A percentile compares a stretch with the other conserved stretches of the same genome.
These are phyloP conservation scores for Cyberlindnera meyerae DNA, from an alignment of 805 yeast genomes.

Conservation along the genomic window DNA sequence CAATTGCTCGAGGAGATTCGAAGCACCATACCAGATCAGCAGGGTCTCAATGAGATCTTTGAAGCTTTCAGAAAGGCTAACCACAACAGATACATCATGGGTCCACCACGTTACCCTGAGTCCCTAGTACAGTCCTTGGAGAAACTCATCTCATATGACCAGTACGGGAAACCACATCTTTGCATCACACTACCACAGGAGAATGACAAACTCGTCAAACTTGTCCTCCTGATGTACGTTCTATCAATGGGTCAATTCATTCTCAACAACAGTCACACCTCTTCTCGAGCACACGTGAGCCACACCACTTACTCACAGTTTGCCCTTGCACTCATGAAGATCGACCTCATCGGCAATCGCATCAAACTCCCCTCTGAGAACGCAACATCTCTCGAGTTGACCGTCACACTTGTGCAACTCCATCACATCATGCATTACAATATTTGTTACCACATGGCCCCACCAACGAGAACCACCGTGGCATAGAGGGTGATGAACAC, in stretches of 20 bases:
- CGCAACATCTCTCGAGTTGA: not conserved
- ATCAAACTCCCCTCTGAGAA: not conserved
- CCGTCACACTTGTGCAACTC: constrained; percentile 2
- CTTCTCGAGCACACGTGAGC: too few relatives aligned
- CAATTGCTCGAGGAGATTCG: not conserved
- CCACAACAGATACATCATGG: constrained; percentile 1
- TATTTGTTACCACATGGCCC: not conserved
- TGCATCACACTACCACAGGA: not conserved
- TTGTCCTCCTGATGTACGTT: too few relatives aligned
- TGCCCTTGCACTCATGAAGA: constrained; percentile 1
- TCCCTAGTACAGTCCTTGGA: not conserved
- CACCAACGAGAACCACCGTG: not conserved
- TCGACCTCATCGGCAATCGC: not conserved
- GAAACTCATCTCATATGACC: not conserved
- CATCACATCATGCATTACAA: constrained; percentile 2
- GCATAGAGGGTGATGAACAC: constrained; percentile 2
- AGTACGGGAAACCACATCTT: not conserved
- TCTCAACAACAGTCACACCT: too few relatives aligned
- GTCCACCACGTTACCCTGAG: constrained; percentile 3
- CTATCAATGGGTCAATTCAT: too few relatives aligned
- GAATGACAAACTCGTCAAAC: not conserved
- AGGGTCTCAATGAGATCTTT: not conserved
- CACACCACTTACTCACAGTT: not conserved
- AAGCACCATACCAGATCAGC: not conserved
- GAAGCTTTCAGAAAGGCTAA: not conserved